phyloP scores from a whole-genome alignment of 2,329 filamentous ascomycete genomes.

The Diaporthe helianthi region DNA sequence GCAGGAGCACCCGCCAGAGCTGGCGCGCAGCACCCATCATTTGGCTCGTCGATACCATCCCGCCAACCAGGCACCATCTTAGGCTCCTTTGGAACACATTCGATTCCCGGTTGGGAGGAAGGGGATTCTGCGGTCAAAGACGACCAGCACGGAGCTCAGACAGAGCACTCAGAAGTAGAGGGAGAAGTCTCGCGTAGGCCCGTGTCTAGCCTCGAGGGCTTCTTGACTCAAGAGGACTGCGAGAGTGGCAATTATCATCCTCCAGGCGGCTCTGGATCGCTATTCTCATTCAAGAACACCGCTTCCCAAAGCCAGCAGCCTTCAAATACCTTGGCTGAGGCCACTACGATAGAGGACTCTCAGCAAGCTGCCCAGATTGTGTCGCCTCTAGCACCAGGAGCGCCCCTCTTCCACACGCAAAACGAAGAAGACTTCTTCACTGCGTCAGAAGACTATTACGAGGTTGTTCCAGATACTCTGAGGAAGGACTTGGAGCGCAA shows the following conservation, averaged over 20 bases:
- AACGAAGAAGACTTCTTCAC: slow-evolving; percentile 29
- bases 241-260: slow-evolving; percentile 13
- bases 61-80: slow-evolving; percentile 29
- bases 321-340: slow-evolving; percentile 4
- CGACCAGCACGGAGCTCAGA: not conserved
- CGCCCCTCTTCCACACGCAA: slow-evolving; percentile 26
- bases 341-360: slow-evolving; percentile 24
- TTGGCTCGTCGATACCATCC: slow-evolving; percentile 30
- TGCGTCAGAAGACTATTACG: slow-evolving; percentile 30
- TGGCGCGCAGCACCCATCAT: slow-evolving; percentile 11
- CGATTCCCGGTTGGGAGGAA: slow-evolving; percentile 9
- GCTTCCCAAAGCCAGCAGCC: slow-evolving; percentile 7
- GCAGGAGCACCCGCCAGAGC: not conserved
- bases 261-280: not conserved
- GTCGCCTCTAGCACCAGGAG: slow-evolving; percentile 21
- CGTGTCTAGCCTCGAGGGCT: slow-evolving; percentile 16
- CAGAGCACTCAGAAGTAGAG: not conserved
- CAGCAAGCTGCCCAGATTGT: slow-evolving; percentile 32
- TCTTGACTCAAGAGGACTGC: slow-evolving; percentile 33
- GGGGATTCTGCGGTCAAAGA: not conserved
- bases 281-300: not conserved
- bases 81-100: slow-evolving; percentile 27
- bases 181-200: not conserved
- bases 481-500: not conserved
- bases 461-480: slow-evolving; percentile 29